Evolutionary conservation across 2,329 filamentous ascomycete genomes (phyloP), one percentile per base, ranked within the genome.

Genomic region (Acarospora socialis): DNA sequence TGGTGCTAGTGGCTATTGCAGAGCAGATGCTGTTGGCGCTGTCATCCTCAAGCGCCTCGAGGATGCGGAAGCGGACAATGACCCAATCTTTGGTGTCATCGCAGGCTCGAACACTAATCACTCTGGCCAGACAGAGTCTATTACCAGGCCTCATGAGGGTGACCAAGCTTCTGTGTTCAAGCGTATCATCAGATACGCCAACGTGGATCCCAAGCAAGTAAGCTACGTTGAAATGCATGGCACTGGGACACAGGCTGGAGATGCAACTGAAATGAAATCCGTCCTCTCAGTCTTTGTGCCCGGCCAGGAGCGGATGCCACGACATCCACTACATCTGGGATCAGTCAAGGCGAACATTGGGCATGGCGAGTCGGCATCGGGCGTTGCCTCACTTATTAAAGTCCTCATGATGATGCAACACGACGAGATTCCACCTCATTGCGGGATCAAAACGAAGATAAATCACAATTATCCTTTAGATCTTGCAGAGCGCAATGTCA

Each of bases 221-320:
- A 74, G 74, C 53, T 92, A 87, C 47, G 75, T 92, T 6, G 83
- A 92, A 56, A 83, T 90, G 75, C 82, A 92, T 52, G 83, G 81
- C 9, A 92, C 83, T 3, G 83, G 83, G 19, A 60, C 56, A 7
- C 56, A 58, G 34, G 53, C 49, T n/a, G 56, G 53, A 21, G 55
- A 59, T 37, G 51, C 45, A 7, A 49, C 47, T 5, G 54, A 58
- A 36, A 50, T 53, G 40, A 41, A 50, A 24, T 56, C 55, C 2
- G 54, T 58, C 4, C 37, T 48, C 2, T 43, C 47, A 18, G 45
- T 53, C n/a, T 57, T 56, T 32, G 50, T 48, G 17, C 49, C 47
- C 25, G 42, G 46, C 27, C 40, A 47, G 16, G 40, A 43, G 13
- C 45, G 50, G 31, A 43, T 46, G 21, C 43, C 49, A 29, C 48